Conservation (phyloP, 768 basidiomycete genomes). For the Hericium alpestre region DNA sequence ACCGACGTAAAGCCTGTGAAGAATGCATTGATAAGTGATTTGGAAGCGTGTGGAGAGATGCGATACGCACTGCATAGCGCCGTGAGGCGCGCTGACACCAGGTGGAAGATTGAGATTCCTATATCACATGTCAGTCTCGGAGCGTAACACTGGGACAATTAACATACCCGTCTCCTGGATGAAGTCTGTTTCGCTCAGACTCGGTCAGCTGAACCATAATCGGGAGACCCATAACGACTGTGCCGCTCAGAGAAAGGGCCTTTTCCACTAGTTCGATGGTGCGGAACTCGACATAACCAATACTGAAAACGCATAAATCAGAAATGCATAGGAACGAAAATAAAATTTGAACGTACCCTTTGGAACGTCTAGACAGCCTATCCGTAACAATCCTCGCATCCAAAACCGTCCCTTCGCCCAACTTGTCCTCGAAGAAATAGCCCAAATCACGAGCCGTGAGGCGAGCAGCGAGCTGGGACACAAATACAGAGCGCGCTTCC, state of each 20-base stretch:
- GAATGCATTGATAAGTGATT: constrained; percentile 12
- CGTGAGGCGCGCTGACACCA: constrained; percentile 69
- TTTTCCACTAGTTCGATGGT: constrained; percentile 84
- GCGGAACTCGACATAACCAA: constrained; percentile 96
- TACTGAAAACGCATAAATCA: constrained; percentile 35
- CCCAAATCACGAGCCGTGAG: constrained; percentile 95
- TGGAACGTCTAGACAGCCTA: constrained; percentile 88
- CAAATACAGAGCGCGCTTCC: constrained; percentile 96
- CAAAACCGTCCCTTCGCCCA: constrained; percentile 88
- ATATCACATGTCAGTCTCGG: not conserved
- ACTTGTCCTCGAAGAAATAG: constrained; percentile 96
- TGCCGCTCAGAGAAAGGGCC: constrained; percentile 82
- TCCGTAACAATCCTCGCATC: constrained; percentile 96
- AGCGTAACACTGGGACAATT: constrained; percentile 3
- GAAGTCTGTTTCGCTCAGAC: constrained; percentile 85
- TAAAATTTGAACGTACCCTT: constrained; percentile 63
- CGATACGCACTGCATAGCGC: constrained; percentile 66
- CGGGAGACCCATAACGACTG: constrained; percentile 95
- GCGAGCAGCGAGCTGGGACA: constrained; percentile 94
- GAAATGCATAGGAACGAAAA: not conserved
- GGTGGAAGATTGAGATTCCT: constrained; percentile 78
- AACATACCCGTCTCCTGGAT: constrained; percentile 77
- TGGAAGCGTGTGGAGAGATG: constrained; percentile 12
- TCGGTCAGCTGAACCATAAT: constrained; percentile 96
- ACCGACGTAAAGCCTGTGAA: constrained; percentile 82